A percentile compares a stretch with the other conserved stretches of the same genome.
Conservation (phyloP, 2,329 filamentous ascomycete genomes). For the Aspergillus fijiensis region DNA sequence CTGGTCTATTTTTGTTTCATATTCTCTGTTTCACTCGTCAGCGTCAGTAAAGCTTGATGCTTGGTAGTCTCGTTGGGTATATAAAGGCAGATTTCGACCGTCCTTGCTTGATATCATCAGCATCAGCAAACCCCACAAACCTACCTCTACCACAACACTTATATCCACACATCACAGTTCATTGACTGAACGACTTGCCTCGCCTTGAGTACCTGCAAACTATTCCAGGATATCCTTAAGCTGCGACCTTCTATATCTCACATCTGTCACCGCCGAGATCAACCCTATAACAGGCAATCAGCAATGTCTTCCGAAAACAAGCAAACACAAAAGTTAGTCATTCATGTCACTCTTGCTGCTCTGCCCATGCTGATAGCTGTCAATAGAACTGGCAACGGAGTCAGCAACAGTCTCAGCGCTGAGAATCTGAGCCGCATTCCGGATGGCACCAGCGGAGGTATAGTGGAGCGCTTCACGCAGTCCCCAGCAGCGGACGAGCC, state of each 20-base stretch:
- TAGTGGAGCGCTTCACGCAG: constrained; percentile 29
- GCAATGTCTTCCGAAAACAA: constrained; percentile 20
- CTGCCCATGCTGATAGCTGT: constrained; percentile 1
- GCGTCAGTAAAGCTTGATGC: not conserved
- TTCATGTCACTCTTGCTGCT: not conserved
- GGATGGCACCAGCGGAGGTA: constrained; percentile 22
- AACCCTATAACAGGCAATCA: not conserved
- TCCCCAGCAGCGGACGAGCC: constrained; percentile 30
- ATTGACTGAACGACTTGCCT: not conserved
- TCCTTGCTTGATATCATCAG: constrained; percentile 1
- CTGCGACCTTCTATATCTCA: not conserved
- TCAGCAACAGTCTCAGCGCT: constrained; percentile 27
- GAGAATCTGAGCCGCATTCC: constrained; percentile 30
- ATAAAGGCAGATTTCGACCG: constrained; percentile 12
- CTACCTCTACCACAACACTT: not conserved
- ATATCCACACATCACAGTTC: not conserved
- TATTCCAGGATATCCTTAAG: not conserved
- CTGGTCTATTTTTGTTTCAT: constrained; percentile 15
- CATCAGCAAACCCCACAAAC: not conserved
- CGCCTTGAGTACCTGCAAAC: not conserved
- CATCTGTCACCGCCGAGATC: not conserved
- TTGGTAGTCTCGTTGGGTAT: constrained; percentile 9
- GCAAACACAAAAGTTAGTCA: constrained; percentile 18
- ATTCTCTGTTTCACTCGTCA: constrained; percentile 10
- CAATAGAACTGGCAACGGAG: constrained; percentile 22